These are phyloP conservation scores for Macrophomina tecta DNA, from an alignment of 2,329 filamentous ascomycete genomes.

Conservation along the genomic window DNA sequence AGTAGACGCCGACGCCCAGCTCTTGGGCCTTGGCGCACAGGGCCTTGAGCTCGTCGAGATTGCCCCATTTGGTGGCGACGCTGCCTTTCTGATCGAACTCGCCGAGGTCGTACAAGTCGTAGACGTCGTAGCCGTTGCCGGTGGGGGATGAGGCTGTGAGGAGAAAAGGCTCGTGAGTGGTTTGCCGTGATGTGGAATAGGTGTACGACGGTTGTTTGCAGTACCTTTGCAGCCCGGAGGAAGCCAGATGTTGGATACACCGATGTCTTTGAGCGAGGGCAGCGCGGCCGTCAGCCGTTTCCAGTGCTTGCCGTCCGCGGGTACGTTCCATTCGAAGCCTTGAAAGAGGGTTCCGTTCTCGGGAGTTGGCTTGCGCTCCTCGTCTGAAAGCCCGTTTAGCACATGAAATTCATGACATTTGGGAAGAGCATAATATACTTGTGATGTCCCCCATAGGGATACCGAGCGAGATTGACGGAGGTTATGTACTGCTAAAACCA, in stretches of 20 bases:
- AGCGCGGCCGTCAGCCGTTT: conserved; percentile 60
- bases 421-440: not conserved
- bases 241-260: conserved; percentile 70
- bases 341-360: conserved; percentile 62
- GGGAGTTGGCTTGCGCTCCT: conserved; percentile 24
- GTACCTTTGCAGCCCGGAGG: conserved; percentile 75
- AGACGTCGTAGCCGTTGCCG: conserved; percentile 68
- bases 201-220: too few species aligned
- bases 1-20: conserved; percentile 65
- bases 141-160: conserved; percentile 58
- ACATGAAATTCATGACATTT: too few species aligned
- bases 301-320: conserved; percentile 66
- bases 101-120: conserved; percentile 71
- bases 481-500: not conserved
- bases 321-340: conserved; percentile 75
- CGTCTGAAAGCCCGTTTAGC: not conserved
- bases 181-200: not conserved
- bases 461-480: not conserved
- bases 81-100: conserved; percentile 75
- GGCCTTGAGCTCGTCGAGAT: conserved; percentile 64
- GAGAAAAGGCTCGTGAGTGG: conserved; percentile 20
- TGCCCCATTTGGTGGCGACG: conserved; percentile 71
- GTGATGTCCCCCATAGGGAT: conserved; percentile 1
- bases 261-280: conserved; percentile 62
- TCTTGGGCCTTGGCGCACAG: conserved; percentile 59